Percentiles rank a stretch among this genome's conserved stretches.
Conservation (phyloP, 345 rosid species). For the Eutrema japonicum region DNA sequence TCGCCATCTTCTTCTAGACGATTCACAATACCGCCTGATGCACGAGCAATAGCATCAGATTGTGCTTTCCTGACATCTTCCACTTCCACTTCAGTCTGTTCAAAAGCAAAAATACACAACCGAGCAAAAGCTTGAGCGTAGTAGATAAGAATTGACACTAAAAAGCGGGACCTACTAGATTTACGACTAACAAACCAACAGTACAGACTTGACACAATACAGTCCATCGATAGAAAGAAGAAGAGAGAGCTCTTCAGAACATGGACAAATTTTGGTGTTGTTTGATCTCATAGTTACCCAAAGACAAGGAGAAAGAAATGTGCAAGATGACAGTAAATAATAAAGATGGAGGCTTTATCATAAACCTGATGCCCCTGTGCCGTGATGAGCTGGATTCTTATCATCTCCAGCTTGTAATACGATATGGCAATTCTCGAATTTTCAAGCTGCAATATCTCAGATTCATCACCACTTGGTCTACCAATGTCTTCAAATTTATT, state of each 20-base stretch:
- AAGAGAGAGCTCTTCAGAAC: not conserved
- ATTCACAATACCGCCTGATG: conserved; percentile 61
- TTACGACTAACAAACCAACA: not conserved
- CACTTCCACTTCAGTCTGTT: conserved; percentile 66
- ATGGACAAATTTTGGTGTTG: not conserved
- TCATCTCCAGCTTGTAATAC: conserved; percentile 85
- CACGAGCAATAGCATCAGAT: conserved; percentile 78
- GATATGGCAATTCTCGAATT: conserved; percentile 50
- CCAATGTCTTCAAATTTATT: conserved; percentile 50
- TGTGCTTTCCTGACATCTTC: conserved; percentile 70
- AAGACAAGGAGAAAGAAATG: not conserved
- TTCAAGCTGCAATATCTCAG: conserved; percentile 49
- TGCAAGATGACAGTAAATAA: not conserved
- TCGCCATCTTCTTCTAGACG: conserved; percentile 71
- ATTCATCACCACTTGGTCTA: conserved; percentile 48
- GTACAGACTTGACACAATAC: not conserved
- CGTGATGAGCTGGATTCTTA: conserved; percentile 73
- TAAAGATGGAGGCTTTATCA: conserved; percentile 19
- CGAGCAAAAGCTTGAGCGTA: conserved; percentile 33
- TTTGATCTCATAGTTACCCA: conserved; percentile 20
- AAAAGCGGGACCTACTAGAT: not conserved
- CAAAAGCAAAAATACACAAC: conserved; percentile 34
- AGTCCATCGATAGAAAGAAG: not conserved
- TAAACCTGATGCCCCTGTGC: conserved; percentile 77
- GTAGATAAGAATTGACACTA: not conserved